Base-by-base conservation (phyloP, 805 yeast genomes). In the Candida yuanshanica region DNA sequence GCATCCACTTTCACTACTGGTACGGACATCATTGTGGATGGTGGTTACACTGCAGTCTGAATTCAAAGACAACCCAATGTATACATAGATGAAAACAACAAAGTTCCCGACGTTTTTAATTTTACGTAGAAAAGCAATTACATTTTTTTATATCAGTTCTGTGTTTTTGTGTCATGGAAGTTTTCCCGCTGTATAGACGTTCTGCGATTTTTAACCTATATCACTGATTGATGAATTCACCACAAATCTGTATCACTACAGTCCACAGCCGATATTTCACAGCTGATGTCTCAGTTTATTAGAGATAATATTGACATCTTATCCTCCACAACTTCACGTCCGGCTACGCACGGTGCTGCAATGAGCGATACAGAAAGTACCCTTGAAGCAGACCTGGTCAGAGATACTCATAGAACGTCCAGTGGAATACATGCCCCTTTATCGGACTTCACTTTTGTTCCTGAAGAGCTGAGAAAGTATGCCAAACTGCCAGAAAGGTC, bases 1-100 rank as follows among this genome's bases (percentile, higher is more conserved):
- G 95, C 95, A 10, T 74, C 89, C 29, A 75, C 85, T 13, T 87
- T 72, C 63, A 77, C 89, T 36, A 83, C 91, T 6, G 95, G 95
- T 38, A 59, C 85, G 17, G 95, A 87, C 59, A 63, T 87, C 33
- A 65, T 69, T 24, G 87, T 86, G 41, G 95, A 87, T 57, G 95
- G 95, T 54, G 95, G 93, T 37, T 81, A 83, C 66, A 52, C 59
- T 4, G 48, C 46, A 6, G n/a, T 43, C 27, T 49, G 26, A 18
- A 4, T 16, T n/a, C n/a, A 27, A 8, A 27, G 8, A 14, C 11
- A 14, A 27, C 31, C 13, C 17, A 26, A 26, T 26, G 5, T 11
- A 24, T 4, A 10, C 7, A 7, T 7, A 6, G 14, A 14, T n/a
- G 11, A n/a, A 13, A 27, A 27, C 31, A 4, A 7, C 16, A 14